Evolutionary conservation across 2,329 filamentous ascomycete genomes (phyloP), one percentile per base, ranked within the genome.

Genomic region (Penicillium digitatum): DNA sequence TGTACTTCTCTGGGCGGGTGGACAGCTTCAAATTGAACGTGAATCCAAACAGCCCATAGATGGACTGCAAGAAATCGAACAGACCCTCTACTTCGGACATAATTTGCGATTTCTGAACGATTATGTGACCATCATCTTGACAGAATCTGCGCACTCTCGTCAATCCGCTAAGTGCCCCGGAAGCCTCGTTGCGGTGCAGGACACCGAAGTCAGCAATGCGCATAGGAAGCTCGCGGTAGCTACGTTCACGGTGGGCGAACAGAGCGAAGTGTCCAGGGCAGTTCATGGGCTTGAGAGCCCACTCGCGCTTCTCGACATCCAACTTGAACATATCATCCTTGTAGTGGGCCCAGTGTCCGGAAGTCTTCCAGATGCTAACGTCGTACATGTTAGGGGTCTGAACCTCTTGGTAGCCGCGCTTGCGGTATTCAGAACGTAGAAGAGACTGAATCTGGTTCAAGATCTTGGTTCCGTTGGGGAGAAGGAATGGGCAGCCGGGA

Each of bases 331-430:
- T 97, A 76, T 96, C 92, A 61, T 97, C 93, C 69, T 91, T 85
- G 79, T 96, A 94, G 71, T 92, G 86, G 57, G 88, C 84, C 92
- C 93, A 96, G 74, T 97, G 94, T 47, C 94, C 94, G 9, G 91
- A 96, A 22, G 85, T 88, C 78, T 96, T 94, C 94, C 94, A 97
- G 14, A 97, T 78, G 7, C 90, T 83, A 12, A 90, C 85, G 70
- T 96, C 95, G 80, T 88, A 99, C 87, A 99, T 95, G 77, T 94
- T 97, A 48, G 94, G 94, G 3, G 92, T 90, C 71, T 92, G 90
- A 59, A 99, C 94, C 75, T 99, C 94, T 67, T 93, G 86, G 73
- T 97, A 99, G 44, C 89, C 91, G 61, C 94, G 89, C 72, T 89
- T 90, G 81, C 89, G 91, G 79, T 97, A 99, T 73, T 97, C 87